phyloP scores from a whole-genome alignment of 345 rosid species.

The Trapa bicornis region DNA sequence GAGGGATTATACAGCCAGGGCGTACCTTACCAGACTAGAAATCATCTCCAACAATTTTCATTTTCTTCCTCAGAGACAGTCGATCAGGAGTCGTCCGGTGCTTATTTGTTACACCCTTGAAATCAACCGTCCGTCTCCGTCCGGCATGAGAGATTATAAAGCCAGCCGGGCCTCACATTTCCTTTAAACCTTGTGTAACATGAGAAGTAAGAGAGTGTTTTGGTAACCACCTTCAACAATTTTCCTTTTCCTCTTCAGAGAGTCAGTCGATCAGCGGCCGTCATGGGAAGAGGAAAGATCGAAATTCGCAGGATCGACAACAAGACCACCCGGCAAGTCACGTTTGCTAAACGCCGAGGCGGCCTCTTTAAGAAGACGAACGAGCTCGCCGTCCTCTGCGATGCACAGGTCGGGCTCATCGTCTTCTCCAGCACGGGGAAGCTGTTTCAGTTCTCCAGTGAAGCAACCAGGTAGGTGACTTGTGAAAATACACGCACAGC shows the following conservation, averaged over 20 bases:
- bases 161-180: background rate
- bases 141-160: no score
- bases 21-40: no score
- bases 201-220: background rate
- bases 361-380: constrained; percentile 7
- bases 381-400: constrained; percentile 5
- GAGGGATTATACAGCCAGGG: no score
- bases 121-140: background rate
- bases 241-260: background rate
- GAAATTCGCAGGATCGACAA: constrained; percentile 6
- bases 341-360: constrained; percentile 1
- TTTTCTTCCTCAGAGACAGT: no score
- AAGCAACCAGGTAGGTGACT: constrained; percentile 3
- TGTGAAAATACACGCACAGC: background rate
- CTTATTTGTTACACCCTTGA: background rate
- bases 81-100: background rate
- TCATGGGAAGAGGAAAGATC: constrained; percentile 9
- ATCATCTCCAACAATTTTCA: no score
- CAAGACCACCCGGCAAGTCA: constrained; percentile 6
- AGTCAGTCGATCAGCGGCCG: background rate
- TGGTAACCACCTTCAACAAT: background rate
- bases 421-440: constrained; percentile 5
- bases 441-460: constrained; percentile 2
- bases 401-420: constrained; percentile 5
- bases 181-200: background rate